Base-by-base conservation (phyloP, 768 basidiomycete genomes). In the Fomitopsis pulvina region DNA sequence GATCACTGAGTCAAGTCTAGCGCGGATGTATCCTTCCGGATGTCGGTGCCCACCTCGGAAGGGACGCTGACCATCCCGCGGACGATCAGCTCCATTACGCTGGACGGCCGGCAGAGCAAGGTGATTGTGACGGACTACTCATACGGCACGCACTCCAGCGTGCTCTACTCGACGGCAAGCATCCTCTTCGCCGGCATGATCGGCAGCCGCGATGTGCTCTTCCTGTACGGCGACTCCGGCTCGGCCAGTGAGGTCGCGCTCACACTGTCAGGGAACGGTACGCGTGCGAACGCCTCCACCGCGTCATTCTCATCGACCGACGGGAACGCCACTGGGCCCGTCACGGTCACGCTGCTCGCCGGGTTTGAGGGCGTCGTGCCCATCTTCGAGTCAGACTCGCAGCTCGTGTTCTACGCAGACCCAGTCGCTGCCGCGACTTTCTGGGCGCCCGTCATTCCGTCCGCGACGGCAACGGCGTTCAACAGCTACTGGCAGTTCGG, bases 61-160 rank as follows among this genome's bases (percentile, higher is more conserved):
- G 81, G 81, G 0, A 53, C 62, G 0, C 54, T 90, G 29, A 71
- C 76, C 28, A 66, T 91, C 8, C 89, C 88, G 2, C 67, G 71
- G 25, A 68, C 78, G 9, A 73, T 71, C 0, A 65, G 73, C 2
- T 59, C 71, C 18, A 78, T 91, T 53, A 75, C 77, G 1, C 76
- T 92, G 8, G 60, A 66, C 24, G 89, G 88, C 8, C 75, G 88
- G 18, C 78, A 89, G 63, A 86, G 83, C 39, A 89, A 87, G 60
- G 70, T 89, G 22, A 67, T 91, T 26, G 71, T 86, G 12, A 80
- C 85, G 0, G 80, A 87, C 62, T 87, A 87, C 60, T 68, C 74
- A 8, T 90, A 87, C 59, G 90, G 90, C 20, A 44, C 56, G 3
- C 70, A 68, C 12, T 80, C 81, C 8, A 71, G 68, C 50, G 59